A percentile compares a stretch with the other conserved stretches of the same genome.
Conservation (phyloP, 768 basidiomycete genomes). For the Hysterangium stoloniferum region DNA sequence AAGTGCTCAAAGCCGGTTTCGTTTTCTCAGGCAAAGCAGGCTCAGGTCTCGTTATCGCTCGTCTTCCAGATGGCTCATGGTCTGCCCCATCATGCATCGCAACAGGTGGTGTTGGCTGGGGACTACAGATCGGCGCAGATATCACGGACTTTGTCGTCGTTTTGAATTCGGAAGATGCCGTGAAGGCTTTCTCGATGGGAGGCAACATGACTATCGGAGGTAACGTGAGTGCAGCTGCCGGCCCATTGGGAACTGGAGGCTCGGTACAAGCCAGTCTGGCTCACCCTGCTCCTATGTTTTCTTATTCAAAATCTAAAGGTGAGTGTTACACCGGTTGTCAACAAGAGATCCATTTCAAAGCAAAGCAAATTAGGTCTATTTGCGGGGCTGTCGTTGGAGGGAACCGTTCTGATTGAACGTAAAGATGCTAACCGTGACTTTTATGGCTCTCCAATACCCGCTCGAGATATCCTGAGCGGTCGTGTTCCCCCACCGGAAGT, state of each 20-base stretch:
- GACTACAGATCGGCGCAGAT: constrained; percentile 93
- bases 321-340: constrained; percentile 15
- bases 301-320: constrained; percentile 95
- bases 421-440: constrained; percentile 96
- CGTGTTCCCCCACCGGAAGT: constrained; percentile 97
- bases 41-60: constrained; percentile 86
- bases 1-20: constrained; percentile 90
- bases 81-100: constrained; percentile 96
- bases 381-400: constrained; percentile 90
- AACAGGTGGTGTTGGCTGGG: constrained; percentile 91
- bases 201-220: constrained; percentile 97
- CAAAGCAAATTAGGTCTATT: constrained; percentile 60
- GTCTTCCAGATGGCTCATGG: constrained; percentile 93
- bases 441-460: constrained; percentile 87
- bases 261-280: constrained; percentile 81
- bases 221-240: constrained; percentile 75
- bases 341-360: no score
- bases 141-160: constrained; percentile 95
- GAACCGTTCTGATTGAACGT: constrained; percentile 88
- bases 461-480: constrained; percentile 85
- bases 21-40: constrained; percentile 94
- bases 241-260: constrained; percentile 91
- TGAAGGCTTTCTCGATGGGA: constrained; percentile 89
- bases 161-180: constrained; percentile 93
- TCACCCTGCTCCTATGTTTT: constrained; percentile 96